Evolutionary conservation across 2,329 filamentous ascomycete species (phyloP).

Genomic region (Colletotrichum chlorophyti): DNA sequence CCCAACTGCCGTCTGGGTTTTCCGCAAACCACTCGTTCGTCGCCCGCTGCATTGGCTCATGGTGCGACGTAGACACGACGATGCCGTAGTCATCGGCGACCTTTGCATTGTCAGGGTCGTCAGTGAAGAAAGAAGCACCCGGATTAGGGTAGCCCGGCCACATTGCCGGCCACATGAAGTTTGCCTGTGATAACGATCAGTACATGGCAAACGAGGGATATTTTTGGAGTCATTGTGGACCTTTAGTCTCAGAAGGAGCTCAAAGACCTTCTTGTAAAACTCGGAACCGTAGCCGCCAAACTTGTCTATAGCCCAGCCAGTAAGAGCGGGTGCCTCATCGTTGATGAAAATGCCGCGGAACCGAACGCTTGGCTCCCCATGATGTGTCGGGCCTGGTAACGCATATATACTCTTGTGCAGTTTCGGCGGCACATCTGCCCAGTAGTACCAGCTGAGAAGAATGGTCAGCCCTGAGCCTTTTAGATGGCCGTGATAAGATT

Average conservation of each 20-base stretch:
- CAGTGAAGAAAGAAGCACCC: conserved; percentile 65
- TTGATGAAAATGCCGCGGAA: conserved; percentile 70
- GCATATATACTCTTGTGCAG: conserved; percentile 58
- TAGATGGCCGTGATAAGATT: neutral
- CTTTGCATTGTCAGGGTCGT: conserved; percentile 63
- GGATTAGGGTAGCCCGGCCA: conserved; percentile 60
- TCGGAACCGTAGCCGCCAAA: conserved; percentile 58
- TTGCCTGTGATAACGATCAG: conserved; percentile 48
- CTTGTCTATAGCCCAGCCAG: conserved; percentile 61
- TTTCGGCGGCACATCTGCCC: conserved; percentile 62
- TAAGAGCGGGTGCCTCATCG: conserved; percentile 65
- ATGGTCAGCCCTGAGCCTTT: neutral
- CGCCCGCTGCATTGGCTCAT: conserved; percentile 69
- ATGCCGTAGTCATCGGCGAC: conserved; percentile 69
- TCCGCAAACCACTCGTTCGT: conserved; percentile 54
- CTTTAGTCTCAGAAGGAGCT: conserved; percentile 64
- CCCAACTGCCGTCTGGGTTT: conserved; percentile 58
- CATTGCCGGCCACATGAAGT: conserved; percentile 73
- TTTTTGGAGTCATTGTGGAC: neutral
- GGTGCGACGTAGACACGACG: conserved; percentile 69
- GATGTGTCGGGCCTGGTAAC: conserved; percentile 50
- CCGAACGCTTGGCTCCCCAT: conserved; percentile 62
- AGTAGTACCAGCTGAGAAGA: conserved; percentile 58
- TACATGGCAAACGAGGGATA: neutral
- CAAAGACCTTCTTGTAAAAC: conserved; percentile 69